phyloP scores from a whole-genome alignment of 208 protist species.

The Herpetomonas muscarum region DNA sequence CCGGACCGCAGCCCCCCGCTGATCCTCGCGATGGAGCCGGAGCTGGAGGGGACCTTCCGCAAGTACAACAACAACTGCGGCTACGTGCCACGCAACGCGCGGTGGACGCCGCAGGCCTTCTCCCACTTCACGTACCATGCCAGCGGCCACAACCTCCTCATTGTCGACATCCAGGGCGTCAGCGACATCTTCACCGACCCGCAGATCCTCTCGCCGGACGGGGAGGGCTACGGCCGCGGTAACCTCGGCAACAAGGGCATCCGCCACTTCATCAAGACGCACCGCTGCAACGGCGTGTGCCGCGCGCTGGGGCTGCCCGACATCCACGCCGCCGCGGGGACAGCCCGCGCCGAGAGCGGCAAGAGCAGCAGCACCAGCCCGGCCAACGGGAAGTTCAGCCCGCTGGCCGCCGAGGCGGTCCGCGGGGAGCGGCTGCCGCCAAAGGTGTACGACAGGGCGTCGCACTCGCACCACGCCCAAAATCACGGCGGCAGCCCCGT shows the following conservation, averaged over 20 bases:
- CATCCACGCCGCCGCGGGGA: conserved; percentile 19
- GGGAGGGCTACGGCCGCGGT: conserved; percentile 72
- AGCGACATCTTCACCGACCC: conserved; percentile 89
- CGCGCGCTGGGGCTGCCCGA: conserved; percentile 41
- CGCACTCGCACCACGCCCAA: conserved; percentile 1
- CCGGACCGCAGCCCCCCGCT: conserved; percentile 51
- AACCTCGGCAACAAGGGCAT: conserved; percentile 81
- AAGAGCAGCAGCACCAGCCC: neutral
- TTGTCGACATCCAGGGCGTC: conserved; percentile 90
- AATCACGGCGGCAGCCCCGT: neutral
- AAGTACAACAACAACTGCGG: conserved; percentile 93
- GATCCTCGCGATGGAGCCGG: conserved; percentile 70
- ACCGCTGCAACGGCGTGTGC: conserved; percentile 87
- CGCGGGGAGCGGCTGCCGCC: conserved; percentile 37
- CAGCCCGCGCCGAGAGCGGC: neutral
- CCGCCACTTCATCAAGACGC: conserved; percentile 56
- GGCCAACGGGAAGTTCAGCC: neutral
- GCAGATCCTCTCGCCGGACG: conserved; percentile 82
- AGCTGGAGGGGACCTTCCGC: conserved; percentile 67
- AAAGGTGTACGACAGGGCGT: conserved; percentile 24
- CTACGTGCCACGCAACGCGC: conserved; percentile 59
- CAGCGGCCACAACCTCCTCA: conserved; percentile 59
- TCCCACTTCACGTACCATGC: conserved; percentile 88
- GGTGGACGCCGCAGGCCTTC: conserved; percentile 88
- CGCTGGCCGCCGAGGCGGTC: neutral